Evolutionary conservation across 83 land plant species (phyloP), one percentile per base, ranked within the genome.

Genomic region (Picea engelmannii): DNA sequence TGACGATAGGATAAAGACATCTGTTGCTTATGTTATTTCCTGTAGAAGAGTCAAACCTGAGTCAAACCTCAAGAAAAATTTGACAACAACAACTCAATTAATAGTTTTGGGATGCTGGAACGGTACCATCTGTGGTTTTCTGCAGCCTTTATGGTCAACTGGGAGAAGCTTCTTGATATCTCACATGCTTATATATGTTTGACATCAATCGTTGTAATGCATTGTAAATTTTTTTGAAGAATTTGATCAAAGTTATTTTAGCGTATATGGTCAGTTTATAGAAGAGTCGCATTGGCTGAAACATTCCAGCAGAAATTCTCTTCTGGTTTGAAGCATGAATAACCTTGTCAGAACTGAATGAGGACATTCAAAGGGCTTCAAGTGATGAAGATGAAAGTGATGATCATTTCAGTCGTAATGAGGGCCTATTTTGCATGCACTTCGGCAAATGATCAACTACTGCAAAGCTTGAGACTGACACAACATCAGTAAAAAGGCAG

Each of bases 11-110:
- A 83, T 93, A 38, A 88, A 64, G 79, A 91, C 95, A 12, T 83
- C 93, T 18, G 93, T 90, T 64, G 95, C 95, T 25, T 93, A 93
- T 77, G 87, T 93, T 38, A 68, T 93, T 78, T 93, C 89, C 81
- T 93, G 89, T 64, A 83, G 84, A 80, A 60, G 84, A 83, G 67
- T 66, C n/a, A 77, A 63, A 78, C 8, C 8, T 9, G 82, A 75
- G n/a, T 15, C 5, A 6, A 5, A 31, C 74, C 1, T 16, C 2
- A 20, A 5, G 20, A 18, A 6, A 70, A 40, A 31, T 5, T 35
- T 69, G 6, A 15, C 18, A 18, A 70, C 7, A 40, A 18, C n/a
- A 40, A 40, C 44, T 70, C 18, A 35, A 68, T 17, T 35, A 70
- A 1, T 17, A 40, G 44, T 70, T 15, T 40, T 6, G 20, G 18